These are phyloP conservation scores for Tolypocladium endophyticum DNA, from an alignment of 2,329 filamentous ascomycete genomes.

Conservation along the genomic window DNA sequence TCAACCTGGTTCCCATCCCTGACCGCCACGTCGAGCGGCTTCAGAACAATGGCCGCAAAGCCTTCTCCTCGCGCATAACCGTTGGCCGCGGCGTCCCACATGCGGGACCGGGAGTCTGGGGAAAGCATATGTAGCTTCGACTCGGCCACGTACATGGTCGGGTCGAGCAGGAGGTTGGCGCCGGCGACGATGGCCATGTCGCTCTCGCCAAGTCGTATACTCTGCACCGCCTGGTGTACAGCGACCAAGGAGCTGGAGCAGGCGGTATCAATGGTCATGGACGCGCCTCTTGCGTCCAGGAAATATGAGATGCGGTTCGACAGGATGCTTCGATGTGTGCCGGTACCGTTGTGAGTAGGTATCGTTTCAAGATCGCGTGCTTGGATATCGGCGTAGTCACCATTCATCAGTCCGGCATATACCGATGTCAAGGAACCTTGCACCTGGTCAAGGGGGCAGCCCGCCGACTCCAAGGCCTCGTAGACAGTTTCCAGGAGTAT, in stretches of 20 bases:
- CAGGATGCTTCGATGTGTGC: slow-evolving; percentile 28
- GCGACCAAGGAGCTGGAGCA: slow-evolving; percentile 38
- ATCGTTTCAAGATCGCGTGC: slow-evolving; percentile 13
- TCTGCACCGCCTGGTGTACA: slow-evolving; percentile 27
- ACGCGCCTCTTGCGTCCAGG: slow-evolving; percentile 34
- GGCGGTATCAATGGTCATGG: slow-evolving; percentile 38
- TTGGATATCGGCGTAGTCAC: slow-evolving; percentile 25
- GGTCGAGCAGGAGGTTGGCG: slow-evolving; percentile 28
- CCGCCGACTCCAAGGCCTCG: slow-evolving; percentile 27
- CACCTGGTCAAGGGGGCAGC: slow-evolving; percentile 17
- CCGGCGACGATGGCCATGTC: slow-evolving; percentile 27
- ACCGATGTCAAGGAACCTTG: slow-evolving; percentile 10
- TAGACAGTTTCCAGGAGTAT: slow-evolving; percentile 27
- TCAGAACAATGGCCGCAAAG: slow-evolving; percentile 30
- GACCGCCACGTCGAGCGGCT: slow-evolving; percentile 30
- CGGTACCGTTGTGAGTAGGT: slow-evolving; percentile 29
- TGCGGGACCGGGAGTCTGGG: slow-evolving; percentile 3
- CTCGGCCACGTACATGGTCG: slow-evolving; percentile 3
- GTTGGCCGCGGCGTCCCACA: slow-evolving; percentile 28
- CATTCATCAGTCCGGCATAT: slow-evolving; percentile 18
- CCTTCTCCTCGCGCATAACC: slow-evolving; percentile 36
- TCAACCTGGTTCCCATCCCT: slow-evolving; percentile 28
- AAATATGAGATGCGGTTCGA: slow-evolving; percentile 37
- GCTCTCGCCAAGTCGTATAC: slow-evolving; percentile 12
- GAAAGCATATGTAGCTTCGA: slow-evolving; percentile 7